phyloP scores from a whole-genome alignment of 202 grass and related monocot genomes.

The Saccharum hybrid region DNA sequence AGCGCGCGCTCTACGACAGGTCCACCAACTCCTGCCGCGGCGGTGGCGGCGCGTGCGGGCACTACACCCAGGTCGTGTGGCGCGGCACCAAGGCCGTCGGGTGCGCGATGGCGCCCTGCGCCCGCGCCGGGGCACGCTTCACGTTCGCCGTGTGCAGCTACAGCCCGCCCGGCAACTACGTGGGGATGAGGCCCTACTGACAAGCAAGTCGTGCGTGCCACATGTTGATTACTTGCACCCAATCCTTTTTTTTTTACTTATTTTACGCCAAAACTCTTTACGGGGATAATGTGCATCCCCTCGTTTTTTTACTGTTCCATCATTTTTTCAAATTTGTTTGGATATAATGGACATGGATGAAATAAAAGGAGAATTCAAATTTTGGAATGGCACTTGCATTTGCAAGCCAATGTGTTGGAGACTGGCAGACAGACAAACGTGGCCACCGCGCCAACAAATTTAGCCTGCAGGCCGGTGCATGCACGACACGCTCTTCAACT shows the following conservation, averaged over 20 bases:
- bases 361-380: not conserved
- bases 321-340: conserved; percentile 10
- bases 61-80: conserved; percentile 89
- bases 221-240: not conserved
- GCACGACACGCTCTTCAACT: not conserved
- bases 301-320: not conserved
- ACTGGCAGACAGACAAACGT: not conserved
- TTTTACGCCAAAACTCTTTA: not conserved
- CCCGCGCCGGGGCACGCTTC: not conserved
- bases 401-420: not conserved
- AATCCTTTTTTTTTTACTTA: not conserved
- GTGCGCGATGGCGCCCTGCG: conserved; percentile 49
- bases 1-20: conserved; percentile 53
- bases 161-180: conserved; percentile 77
- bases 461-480: not conserved
- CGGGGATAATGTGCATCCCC: not conserved
- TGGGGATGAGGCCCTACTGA: conserved; percentile 62
- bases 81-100: conserved; percentile 48
- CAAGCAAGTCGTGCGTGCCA: not conserved
- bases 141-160: conserved; percentile 61
- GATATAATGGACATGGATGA: not conserved
- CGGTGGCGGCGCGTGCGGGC: conserved; percentile 49
- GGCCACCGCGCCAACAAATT: not conserved
- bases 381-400: not conserved
- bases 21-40: conserved; percentile 51